Conservation (phyloP, 2,329 filamentous ascomycete genomes). For the Fusarium poae region DNA sequence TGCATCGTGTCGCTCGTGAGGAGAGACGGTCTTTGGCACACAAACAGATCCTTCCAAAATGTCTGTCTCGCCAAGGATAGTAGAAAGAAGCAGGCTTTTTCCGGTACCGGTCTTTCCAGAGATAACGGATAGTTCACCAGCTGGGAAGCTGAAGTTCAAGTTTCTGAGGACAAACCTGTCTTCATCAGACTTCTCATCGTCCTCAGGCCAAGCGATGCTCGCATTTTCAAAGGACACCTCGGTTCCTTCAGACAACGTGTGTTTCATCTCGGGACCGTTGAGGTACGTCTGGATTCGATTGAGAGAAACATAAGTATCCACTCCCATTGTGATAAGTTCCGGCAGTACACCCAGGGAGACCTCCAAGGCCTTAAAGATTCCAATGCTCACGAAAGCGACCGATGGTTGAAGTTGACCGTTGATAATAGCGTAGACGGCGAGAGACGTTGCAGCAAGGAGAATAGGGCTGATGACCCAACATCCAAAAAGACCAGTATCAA, state of each 20-base stretch:
- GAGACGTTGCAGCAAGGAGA: conserved; percentile 76
- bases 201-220: conserved; percentile 80
- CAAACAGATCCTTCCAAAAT: conserved; percentile 72
- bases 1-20: conserved; percentile 69
- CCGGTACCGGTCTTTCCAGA: conserved; percentile 83
- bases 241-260: conserved; percentile 66
- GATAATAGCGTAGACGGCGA: conserved; percentile 75
- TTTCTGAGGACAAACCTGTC: conserved; percentile 75
- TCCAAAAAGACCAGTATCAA: conserved; percentile 71
- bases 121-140: conserved; percentile 77
- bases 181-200: conserved; percentile 67
- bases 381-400: conserved; percentile 82
- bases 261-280: conserved; percentile 72
- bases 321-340: conserved; percentile 75
- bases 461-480: conserved; percentile 83
- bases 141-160: conserved; percentile 75
- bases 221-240: conserved; percentile 75
- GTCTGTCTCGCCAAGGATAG: conserved; percentile 82
- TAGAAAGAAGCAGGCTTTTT: conserved; percentile 80
- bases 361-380: conserved; percentile 80
- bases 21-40: conserved; percentile 63
- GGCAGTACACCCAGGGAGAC: conserved; percentile 77
- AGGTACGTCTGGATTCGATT: conserved; percentile 80
- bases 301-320: conserved; percentile 81
- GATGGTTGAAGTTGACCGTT: conserved; percentile 75